Conservation (phyloP, 169 alveolate species). For the Cryptosporidium tyzzeri region DNA sequence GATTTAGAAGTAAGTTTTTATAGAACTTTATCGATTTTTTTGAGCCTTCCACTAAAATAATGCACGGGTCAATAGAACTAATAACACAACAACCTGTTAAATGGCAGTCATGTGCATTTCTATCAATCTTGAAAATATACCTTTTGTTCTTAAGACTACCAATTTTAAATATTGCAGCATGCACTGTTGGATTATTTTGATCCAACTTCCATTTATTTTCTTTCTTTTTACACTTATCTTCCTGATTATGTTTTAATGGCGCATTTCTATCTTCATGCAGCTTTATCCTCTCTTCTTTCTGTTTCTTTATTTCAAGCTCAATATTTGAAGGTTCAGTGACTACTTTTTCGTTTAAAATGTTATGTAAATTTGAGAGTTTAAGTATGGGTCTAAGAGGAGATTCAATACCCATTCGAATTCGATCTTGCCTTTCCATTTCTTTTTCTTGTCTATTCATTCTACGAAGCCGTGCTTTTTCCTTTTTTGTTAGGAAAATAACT, state of each 20-base stretch:
- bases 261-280: conserved; percentile 86
- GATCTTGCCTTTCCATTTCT: conserved; percentile 88
- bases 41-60: conserved; percentile 83
- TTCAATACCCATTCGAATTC: conserved; percentile 88
- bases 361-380: conserved; percentile 88
- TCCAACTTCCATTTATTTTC: conserved; percentile 88
- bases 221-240: conserved; percentile 84
- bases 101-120: conserved; percentile 91
- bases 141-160: conserved; percentile 69
- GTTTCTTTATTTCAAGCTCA: conserved; percentile 87
- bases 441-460: conserved; percentile 88
- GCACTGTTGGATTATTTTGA: conserved; percentile 11
- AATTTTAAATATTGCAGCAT: conserved; percentile 70
- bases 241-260: conserved; percentile 85
- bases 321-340: conserved; percentile 90
- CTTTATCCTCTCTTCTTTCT: conserved; percentile 88
- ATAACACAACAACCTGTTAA: conserved; percentile 90
- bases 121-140: conserved; percentile 82
- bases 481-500: conserved; percentile 83
- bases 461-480: conserved; percentile 85
- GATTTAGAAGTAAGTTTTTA: conserved; percentile 81
- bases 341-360: conserved; percentile 85
- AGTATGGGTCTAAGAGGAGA: conserved; percentile 93
- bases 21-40: conserved; percentile 81
- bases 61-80: conserved; percentile 79